Conservation (phyloP, 2,329 filamentous ascomycete genomes). For the Endoconidiophora polonica region DNA sequence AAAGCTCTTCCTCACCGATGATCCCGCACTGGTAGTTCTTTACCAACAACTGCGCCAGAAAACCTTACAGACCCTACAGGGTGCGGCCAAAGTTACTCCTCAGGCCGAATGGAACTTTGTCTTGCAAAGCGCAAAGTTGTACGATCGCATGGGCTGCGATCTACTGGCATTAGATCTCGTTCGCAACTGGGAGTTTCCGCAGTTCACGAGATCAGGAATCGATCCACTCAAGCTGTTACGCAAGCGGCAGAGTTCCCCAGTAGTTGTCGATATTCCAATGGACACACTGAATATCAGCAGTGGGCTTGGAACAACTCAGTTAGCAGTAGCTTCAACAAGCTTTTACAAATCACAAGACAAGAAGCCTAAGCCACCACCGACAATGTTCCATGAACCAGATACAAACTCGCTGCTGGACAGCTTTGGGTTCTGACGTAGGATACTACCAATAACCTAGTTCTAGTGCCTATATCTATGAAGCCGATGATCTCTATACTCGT, state of each 20-base stretch:
- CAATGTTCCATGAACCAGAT: constrained; percentile 85
- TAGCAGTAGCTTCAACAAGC: constrained; percentile 17
- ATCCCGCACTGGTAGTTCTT: constrained; percentile 72
- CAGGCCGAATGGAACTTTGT: constrained; percentile 79
- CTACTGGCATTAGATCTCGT: constrained; percentile 74
- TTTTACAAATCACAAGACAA: constrained; percentile 12
- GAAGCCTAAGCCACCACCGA: constrained; percentile 43
- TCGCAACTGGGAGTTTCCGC: constrained; percentile 65
- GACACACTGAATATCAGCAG: constrained; percentile 20
- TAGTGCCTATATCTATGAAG: neutral
- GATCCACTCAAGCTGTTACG: constrained; percentile 51
- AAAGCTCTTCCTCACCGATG: constrained; percentile 72
- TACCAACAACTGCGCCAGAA: constrained; percentile 74
- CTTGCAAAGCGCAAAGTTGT: constrained; percentile 67
- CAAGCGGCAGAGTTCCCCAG: constrained; percentile 54
- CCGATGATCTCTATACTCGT: too few relatives aligned
- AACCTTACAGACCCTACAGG: constrained; percentile 66
- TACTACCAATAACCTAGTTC: neutral
- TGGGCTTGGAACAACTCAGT: constrained; percentile 10
- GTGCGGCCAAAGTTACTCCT: constrained; percentile 66
- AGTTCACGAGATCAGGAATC: constrained; percentile 23
- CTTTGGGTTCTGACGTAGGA: constrained; percentile 58
- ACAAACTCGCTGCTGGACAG: constrained; percentile 73
- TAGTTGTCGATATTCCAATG: constrained; percentile 56
- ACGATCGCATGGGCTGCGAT: constrained; percentile 86